Evolutionary conservation across 2,329 filamentous ascomycete genomes (phyloP).

Genomic region (Fusarium torulosum): DNA sequence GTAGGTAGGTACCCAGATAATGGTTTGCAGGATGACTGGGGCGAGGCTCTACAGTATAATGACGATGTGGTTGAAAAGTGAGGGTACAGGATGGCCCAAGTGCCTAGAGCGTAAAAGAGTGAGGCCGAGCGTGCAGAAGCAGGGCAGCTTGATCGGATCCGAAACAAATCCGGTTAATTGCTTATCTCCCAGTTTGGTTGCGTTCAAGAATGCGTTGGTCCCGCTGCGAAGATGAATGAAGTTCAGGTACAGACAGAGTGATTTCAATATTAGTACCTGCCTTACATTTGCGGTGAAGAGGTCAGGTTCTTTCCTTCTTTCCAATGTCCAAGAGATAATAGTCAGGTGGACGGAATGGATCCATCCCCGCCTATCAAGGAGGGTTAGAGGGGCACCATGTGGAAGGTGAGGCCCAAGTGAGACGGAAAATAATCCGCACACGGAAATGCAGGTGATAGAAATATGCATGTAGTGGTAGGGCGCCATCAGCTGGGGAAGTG

Average conservation of each 20-base stretch:
- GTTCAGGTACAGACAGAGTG: too few relatives aligned
- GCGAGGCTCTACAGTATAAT: conserved; percentile 8
- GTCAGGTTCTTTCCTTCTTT: not conserved
- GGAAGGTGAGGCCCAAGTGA: not conserved
- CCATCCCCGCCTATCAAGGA: conserved; percentile 15
- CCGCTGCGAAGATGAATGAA: not conserved
- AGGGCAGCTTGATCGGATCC: not conserved
- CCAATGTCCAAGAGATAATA: not conserved
- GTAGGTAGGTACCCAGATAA: not conserved
- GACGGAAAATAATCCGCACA: too few relatives aligned
- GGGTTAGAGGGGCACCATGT: conserved; percentile 10
- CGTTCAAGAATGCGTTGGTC: not conserved
- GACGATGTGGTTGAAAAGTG: conserved; percentile 22
- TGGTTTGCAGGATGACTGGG: not conserved
- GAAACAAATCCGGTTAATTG: not conserved
- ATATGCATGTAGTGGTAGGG: too few relatives aligned
- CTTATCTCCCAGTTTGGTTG: not conserved
- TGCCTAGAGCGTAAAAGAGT: not conserved
- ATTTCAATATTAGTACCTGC: not conserved
- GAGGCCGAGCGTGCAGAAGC: not conserved
- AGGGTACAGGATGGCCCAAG: not conserved
- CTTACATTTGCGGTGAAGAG: conserved; percentile 18
- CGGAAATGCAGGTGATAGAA: too few relatives aligned
- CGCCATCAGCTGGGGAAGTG: too few relatives aligned
- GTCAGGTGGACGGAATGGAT: conserved; percentile 14